Conservation (phyloP, 805 yeast species). For the Maudiozyma serrabonitensis region DNA sequence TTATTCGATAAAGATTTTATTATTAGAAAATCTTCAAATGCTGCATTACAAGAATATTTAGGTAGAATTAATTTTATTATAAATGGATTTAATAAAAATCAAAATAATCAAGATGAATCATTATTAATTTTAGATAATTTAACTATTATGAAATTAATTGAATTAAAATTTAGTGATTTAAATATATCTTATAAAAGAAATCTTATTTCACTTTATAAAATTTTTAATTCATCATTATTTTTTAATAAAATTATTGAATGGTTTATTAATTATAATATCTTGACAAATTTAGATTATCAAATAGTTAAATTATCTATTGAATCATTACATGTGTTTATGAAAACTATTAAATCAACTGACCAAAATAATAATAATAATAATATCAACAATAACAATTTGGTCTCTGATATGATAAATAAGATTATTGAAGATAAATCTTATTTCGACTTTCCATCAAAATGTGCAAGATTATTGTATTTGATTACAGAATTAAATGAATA, state of each 20-base stretch:
- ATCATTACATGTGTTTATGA: background rate
- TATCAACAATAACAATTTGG: background rate
- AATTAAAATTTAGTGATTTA: constrained; percentile 45
- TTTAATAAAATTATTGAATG: constrained; percentile 18
- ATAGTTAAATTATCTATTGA: constrained; percentile 15
- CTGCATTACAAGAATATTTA: constrained; percentile 76
- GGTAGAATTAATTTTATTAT: constrained; percentile 39
- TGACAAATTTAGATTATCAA: constrained; percentile 12
- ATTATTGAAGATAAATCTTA: background rate
- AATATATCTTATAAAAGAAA: constrained; percentile 33
- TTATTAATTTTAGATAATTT: constrained; percentile 22
- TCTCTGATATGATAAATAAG: background rate
- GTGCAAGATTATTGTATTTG: background rate
- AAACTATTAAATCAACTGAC: background rate
- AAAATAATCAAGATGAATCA: too few species aligned
- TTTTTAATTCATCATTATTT: constrained; percentile 7
- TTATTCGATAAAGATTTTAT: constrained; percentile 67
- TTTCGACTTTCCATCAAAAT: background rate
- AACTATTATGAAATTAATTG: constrained; percentile 40
- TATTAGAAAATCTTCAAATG: constrained; percentile 72
- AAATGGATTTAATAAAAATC: constrained; percentile 12
- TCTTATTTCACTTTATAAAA: constrained; percentile 22
- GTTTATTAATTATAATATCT: constrained; percentile 15
- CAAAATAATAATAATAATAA: background rate
- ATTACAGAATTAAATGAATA: background rate